phyloP scores from a whole-genome alignment of 1,284 basidiomycete species.

The Erythrobasidium hasegawianum region DNA sequence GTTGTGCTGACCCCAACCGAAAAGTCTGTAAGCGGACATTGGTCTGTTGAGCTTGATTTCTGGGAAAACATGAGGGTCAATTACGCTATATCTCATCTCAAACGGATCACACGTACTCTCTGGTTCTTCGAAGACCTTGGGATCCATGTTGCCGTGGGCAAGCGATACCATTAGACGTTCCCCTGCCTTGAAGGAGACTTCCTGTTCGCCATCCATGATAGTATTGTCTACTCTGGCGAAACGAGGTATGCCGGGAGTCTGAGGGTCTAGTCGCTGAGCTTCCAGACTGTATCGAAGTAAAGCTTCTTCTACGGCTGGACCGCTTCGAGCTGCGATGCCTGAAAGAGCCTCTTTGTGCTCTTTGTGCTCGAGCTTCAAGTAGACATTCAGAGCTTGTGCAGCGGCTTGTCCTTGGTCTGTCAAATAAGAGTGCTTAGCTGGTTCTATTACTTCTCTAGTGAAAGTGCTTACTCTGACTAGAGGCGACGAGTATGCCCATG shows the following conservation, averaged over 20 bases:
- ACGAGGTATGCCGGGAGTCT: conserved; percentile 36
- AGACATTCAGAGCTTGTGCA: conserved; percentile 38
- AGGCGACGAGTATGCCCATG: conserved; percentile 1
- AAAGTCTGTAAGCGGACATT: conserved; percentile 3
- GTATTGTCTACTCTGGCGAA: conserved; percentile 6
- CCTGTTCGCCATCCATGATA: conserved; percentile 23
- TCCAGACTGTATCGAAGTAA: conserved; percentile 37
- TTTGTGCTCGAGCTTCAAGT: conserved; percentile 30
- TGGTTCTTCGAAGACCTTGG: conserved; percentile 23
- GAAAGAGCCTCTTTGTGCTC: neutral
- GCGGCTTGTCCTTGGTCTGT: conserved; percentile 34
- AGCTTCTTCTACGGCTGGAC: conserved; percentile 5
- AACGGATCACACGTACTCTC: neutral
- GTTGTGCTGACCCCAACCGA: conserved; percentile 26
- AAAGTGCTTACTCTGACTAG: conserved; percentile 3
- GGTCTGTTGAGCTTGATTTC: conserved; percentile 28
- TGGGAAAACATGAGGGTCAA: neutral
- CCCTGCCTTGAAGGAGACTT: conserved; percentile 12
- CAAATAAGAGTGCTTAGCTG: neutral
- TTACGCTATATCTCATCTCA: neutral
- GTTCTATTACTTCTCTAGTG: neutral
- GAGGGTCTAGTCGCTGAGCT: conserved; percentile 38
- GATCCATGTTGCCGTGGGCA: conserved; percentile 7
- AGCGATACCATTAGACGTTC: conserved; percentile 34
- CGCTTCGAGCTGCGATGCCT: conserved; percentile 4